These are phyloP conservation scores for Geranium brycei DNA, from an alignment of 345 rosid species.

Conservation along the genomic window DNA sequence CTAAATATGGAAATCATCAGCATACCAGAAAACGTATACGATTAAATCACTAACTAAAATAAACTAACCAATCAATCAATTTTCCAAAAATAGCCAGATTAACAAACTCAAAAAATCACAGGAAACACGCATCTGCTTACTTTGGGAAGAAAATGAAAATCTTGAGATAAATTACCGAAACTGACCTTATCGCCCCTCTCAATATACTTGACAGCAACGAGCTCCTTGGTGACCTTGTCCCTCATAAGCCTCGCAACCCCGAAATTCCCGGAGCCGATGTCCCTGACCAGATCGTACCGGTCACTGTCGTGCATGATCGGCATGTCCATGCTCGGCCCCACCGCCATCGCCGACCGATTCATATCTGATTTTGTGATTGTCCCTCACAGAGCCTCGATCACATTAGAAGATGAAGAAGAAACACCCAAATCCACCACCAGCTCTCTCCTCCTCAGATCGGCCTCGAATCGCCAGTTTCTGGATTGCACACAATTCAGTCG, in stretches of 20 bases:
- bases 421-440: too few relatives aligned
- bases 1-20: too few relatives aligned
- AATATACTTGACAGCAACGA: slow-evolving; percentile 92
- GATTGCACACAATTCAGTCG: background rate
- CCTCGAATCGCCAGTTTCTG: background rate
- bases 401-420: too few relatives aligned
- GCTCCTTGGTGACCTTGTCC: slow-evolving; percentile 63
- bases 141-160: too few relatives aligned
- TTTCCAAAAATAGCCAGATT: too few relatives aligned
- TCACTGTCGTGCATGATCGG: slow-evolving; percentile 95
- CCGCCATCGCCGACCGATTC: slow-evolving; percentile 39
- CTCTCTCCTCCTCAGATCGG: slow-evolving; percentile 4
- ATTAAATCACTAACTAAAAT: too few relatives aligned
- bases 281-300: slow-evolving; percentile 72
- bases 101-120: too few relatives aligned
- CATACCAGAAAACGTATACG: too few relatives aligned
- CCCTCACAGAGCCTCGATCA: too few relatives aligned
- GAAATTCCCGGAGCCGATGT: slow-evolving; percentile 86
- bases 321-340: slow-evolving; percentile 66
- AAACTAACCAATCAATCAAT: too few relatives aligned
- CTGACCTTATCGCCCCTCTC: slow-evolving; percentile 86
- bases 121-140: too few relatives aligned
- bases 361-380: background rate
- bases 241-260: slow-evolving; percentile 86
- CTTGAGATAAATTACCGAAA: background rate